phyloP scores from a whole-genome alignment of 75 land plant species.

The Picea glauca region DNA sequence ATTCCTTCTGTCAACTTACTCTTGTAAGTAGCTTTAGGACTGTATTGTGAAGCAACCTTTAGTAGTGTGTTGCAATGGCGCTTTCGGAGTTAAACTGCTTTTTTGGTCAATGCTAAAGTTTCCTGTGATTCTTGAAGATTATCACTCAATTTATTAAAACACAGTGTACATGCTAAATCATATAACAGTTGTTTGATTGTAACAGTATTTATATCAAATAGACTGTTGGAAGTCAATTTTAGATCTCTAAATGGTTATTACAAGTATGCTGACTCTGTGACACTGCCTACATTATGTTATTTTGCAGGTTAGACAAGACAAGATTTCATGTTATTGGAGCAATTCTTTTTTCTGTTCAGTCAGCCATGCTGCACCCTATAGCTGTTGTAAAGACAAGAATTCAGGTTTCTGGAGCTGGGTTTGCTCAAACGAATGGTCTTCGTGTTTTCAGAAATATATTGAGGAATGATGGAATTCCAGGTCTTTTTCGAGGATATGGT shows the following conservation, averaged over 20 bases:
- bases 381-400: slow-evolving; percentile 89
- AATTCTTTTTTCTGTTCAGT: slow-evolving; percentile 72
- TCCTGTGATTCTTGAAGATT: neutral
- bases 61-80: neutral
- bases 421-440: slow-evolving; percentile 41
- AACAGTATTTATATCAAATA: neutral
- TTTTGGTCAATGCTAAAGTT: neutral
- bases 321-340: slow-evolving; percentile 88
- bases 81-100: neutral
- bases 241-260: neutral
- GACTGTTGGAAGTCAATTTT: too few species aligned
- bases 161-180: neutral
- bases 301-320: slow-evolving; percentile 81
- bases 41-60: neutral
- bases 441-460: slow-evolving; percentile 55
- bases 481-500: slow-evolving; percentile 84
- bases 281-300: neutral
- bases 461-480: slow-evolving; percentile 68
- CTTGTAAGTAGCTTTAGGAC: neutral
- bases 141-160: neutral
- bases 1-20: neutral
- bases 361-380: slow-evolving; percentile 72
- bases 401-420: slow-evolving; percentile 62
- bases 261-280: neutral
- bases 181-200: neutral